A percentile compares a stretch with the other conserved stretches of the same genome.
phyloP scores from a whole-genome alignment of 805 yeast genomes.

The Myxozyma monticola region DNA sequence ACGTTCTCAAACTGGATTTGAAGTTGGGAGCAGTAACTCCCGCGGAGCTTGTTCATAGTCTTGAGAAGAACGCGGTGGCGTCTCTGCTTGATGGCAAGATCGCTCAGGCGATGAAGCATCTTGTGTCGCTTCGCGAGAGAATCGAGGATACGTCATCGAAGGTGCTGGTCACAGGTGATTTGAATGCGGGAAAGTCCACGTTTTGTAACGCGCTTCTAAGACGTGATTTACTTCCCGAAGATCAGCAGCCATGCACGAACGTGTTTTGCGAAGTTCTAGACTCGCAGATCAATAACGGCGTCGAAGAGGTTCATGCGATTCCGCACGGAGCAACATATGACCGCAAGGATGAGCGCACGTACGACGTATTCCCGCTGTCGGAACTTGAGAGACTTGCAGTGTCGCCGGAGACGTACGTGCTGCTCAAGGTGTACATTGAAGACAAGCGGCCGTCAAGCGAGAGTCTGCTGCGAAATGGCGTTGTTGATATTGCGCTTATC shows the following conservation, averaged over 20 bases:
- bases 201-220: slow-evolving; percentile 88
- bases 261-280: slow-evolving; percentile 95
- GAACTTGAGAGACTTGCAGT: slow-evolving; percentile 66
- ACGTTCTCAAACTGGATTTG: slow-evolving; percentile 62
- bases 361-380: slow-evolving; percentile 52
- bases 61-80: slow-evolving; percentile 70
- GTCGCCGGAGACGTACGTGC: slow-evolving; percentile 65
- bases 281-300: slow-evolving; percentile 66
- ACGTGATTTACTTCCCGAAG: slow-evolving; percentile 81
- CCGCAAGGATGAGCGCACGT: slow-evolving; percentile 63
- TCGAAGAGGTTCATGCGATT: slow-evolving; percentile 94
- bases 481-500: slow-evolving; percentile 85
- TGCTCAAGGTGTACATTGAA: slow-evolving; percentile 77
- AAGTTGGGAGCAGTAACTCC: slow-evolving; percentile 50
- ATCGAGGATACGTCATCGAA: slow-evolving; percentile 90
- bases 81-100: slow-evolving; percentile 70
- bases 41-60: slow-evolving; percentile 49
- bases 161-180: slow-evolving; percentile 94
- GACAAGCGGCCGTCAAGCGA: slow-evolving; percentile 67
- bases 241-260: slow-evolving; percentile 96
- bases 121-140: slow-evolving; percentile 71
- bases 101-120: slow-evolving; percentile 62
- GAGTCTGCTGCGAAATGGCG: slow-evolving; percentile 81
- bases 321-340: slow-evolving; percentile 50
- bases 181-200: slow-evolving; percentile 94